These are phyloP conservation scores for Cetraspora pellucida DNA, from an alignment of 192 early-diverging fungal species.

Conservation along the genomic window DNA sequence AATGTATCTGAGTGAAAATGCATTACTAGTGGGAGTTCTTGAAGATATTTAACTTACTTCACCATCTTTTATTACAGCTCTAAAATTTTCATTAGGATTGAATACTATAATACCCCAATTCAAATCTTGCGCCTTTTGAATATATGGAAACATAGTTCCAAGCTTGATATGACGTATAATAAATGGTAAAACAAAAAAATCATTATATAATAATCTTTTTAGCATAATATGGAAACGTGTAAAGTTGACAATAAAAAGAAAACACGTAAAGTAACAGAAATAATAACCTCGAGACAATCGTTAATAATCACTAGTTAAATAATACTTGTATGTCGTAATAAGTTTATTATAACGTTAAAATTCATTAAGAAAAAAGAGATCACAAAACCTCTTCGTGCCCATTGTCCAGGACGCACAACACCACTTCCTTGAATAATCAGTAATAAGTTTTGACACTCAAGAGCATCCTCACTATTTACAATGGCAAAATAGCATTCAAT, in stretches of 20 bases:
- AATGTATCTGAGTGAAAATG: background rate
- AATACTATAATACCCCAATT: slow-evolving; percentile 35
- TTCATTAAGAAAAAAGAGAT: background rate
- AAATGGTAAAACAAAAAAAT: background rate
- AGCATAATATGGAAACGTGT: too few relatives aligned
- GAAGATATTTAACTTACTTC: background rate
- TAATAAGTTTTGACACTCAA: slow-evolving; percentile 17
- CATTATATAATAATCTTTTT: background rate
- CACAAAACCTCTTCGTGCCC: slow-evolving; percentile 34
- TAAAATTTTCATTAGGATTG: slow-evolving; percentile 37
- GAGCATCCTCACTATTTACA: background rate
- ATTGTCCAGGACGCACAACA: slow-evolving; percentile 40
- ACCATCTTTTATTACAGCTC: background rate
- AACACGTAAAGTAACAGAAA: too few relatives aligned
- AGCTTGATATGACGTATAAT: background rate
- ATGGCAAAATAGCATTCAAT: background rate
- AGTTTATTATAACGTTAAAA: background rate
- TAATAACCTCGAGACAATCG: slow-evolving; percentile 38
- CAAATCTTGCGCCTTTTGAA: slow-evolving; percentile 31
- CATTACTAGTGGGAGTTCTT: background rate
- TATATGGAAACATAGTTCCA: slow-evolving; percentile 40
- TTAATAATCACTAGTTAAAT: slow-evolving; percentile 38
- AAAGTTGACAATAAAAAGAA: too few relatives aligned
- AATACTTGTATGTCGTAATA: background rate
- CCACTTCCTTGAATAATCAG: slow-evolving; percentile 39